Evolutionary conservation across 352 stramenopile genomes (phyloP), one percentile per base, ranked within the genome.

Genomic region (Phytophthora agathidicida): DNA sequence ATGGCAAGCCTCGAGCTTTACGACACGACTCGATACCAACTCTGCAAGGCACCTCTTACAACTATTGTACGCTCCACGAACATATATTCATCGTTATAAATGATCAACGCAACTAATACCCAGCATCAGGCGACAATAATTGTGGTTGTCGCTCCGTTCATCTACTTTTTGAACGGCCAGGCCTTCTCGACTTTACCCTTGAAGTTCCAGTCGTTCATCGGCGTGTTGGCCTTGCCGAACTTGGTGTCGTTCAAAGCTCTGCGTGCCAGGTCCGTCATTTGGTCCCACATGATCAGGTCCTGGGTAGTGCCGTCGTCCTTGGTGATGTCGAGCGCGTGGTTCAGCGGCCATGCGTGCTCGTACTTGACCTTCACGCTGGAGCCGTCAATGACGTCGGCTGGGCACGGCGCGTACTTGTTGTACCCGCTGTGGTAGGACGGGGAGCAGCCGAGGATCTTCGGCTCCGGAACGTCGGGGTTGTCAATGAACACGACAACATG

Each of bases 401-500:
- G 43, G 9, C 47, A 56, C 7, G 60, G 60, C 7, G 47, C 42
- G 26, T 71, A 68, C 23, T 75, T 70, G 11, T 30, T 49, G 46
- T 65, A 71, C 6, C 55, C 55, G 30, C 43, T 63, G 51, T 75
- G 66, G 2, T 42, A 57, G 19, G 66, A 75, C 10, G 52, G 35
- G 1, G 66, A 48, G 14, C 56, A 62, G 3, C 7, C 60, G 5
- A 68, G 5, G 20, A 71, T 71, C 43, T 38, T 68, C 4, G 60
- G 66, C 7, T 68, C 43, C 1, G 22, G 17, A 1, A 44, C 28
- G 19, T 51, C 51, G 2, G 60, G 66, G 43, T 75, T 74, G 47
- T 73, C 55, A 37, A 82, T 71, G 31, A 64, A 82, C 28, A 82
- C 55, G 0, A 78, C 53, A 20, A 76, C 31, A 22, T 77, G 58